phyloP scores from a whole-genome alignment of 2,329 filamentous ascomycete genomes.

The Colletotrichum noveboracense region DNA sequence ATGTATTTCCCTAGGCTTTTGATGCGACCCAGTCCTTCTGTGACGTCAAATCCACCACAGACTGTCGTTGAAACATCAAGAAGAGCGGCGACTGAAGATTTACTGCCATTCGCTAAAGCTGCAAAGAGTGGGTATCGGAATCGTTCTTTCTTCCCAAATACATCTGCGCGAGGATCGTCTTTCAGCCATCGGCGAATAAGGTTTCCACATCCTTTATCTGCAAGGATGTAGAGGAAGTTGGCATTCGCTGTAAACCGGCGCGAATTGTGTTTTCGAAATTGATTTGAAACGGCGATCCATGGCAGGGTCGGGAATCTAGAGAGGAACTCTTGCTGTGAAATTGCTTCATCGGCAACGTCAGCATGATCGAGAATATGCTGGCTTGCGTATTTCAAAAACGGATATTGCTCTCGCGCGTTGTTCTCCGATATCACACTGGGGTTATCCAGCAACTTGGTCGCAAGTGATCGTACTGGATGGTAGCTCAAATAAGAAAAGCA shows the following conservation, averaged over 20 bases:
- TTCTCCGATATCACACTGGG: not conserved
- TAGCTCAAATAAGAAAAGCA: conserved; percentile 43
- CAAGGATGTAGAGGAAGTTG: conserved; percentile 38
- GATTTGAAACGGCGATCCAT: conserved; percentile 36
- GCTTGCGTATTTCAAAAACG: conserved; percentile 53
- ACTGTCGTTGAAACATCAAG: no score
- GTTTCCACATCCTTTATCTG: conserved; percentile 27
- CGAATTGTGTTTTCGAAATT: conserved; percentile 27
- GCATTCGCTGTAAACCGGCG: no score
- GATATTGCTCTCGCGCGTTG: conserved; percentile 8
- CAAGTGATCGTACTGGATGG: not conserved
- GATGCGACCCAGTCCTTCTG: no score
- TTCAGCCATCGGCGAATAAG: conserved; percentile 33
- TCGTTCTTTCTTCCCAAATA: conserved; percentile 30
- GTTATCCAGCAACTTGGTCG: not conserved
- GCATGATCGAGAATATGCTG: conserved; percentile 45
- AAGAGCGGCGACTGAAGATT: conserved; percentile 30
- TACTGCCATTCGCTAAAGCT: conserved; percentile 33
- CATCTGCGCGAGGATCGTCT: not conserved
- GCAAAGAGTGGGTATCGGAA: conserved; percentile 40
- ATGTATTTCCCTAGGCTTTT: no score
- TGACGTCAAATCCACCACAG: no score
- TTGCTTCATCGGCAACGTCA: conserved; percentile 34
- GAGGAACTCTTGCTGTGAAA: conserved; percentile 36
- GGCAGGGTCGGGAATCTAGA: conserved; percentile 25